Percentiles rank a stretch among this genome's conserved stretches.
These are phyloP conservation scores for Austroboletus festivus DNA, from an alignment of 768 basidiomycete species.

Conservation along the genomic window DNA sequence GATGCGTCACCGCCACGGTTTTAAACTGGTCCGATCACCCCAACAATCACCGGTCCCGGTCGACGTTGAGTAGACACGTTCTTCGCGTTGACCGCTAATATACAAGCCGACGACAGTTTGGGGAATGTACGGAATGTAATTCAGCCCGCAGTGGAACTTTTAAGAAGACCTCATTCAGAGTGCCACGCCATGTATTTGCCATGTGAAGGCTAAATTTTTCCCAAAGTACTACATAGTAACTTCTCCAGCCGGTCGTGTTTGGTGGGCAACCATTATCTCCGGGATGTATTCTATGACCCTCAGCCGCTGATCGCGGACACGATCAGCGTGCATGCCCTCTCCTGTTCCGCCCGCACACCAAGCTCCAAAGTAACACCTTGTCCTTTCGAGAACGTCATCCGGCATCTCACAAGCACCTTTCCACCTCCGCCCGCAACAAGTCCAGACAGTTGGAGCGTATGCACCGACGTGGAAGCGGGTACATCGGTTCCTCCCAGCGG, in stretches of 20 bases:
- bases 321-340: constrained; percentile 81
- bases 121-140: constrained; percentile 7
- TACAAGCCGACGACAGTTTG: too few species aligned
- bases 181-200: neutral
- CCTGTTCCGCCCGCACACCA: constrained; percentile 86
- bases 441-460: constrained; percentile 92
- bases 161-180: neutral
- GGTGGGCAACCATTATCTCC: constrained; percentile 7
- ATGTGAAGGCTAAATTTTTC: neutral
- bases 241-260: too few species aligned
- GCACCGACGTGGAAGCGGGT: constrained; percentile 80
- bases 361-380: constrained; percentile 93
- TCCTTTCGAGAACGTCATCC: constrained; percentile 92
- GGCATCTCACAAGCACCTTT: constrained; percentile 90
- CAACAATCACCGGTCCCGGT: neutral
- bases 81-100: neutral
- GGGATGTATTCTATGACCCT: too few species aligned
- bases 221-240: too few species aligned
- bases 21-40: neutral
- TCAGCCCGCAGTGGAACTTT: neutral
- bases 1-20: constrained; percentile 18
- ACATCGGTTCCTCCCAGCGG: constrained; percentile 87
- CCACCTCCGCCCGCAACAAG: constrained; percentile 89
- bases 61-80: constrained; percentile 8
- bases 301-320: constrained; percentile 84